Evolutionary conservation across 2,329 filamentous ascomycete species (phyloP), one percentile per base, ranked within the genome.

Genomic region (Huntiella abstrusa): DNA sequence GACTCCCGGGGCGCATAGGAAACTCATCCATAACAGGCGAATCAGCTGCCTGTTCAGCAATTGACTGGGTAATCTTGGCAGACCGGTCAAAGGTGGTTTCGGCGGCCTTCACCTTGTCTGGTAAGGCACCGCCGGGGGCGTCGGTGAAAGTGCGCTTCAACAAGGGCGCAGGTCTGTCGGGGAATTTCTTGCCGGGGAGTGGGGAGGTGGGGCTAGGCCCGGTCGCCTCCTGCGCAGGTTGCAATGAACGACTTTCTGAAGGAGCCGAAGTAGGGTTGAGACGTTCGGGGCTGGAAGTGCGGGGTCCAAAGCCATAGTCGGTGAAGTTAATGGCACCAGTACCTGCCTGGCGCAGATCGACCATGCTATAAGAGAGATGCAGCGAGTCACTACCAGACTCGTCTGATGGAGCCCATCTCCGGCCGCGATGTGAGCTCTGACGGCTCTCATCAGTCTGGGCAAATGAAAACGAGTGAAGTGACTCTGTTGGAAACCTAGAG

Each of bases 381-480:
- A 98, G 92, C 58, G 96, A 95, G 60, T 96, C 91, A 13, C 94
- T 81, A 66, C 85, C 44, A 36, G 48, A 32, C 57, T 96, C 96
- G 60, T 96, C 91, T 57, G 95, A 80, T 6, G 87, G 93, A 49
- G 88, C 75, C 63, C 93, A 94, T 56, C 98, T 61, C 33, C 40
- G 44, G 16, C 48, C 39, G 15, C 48, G 48, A 22, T 50, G 48
- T 35, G 94, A 81, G 66, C 85, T 93, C 60, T 96, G 87, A 46
- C 91, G 80, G 59, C 76, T 94, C 57, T 94, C 87, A 3, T 87
- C 88, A 62, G 94, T 87, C 54, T 93, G 84, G 36, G 91, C 85
- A 61, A 98, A 98, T 10, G 88, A 96, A 64, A 98, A 98, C 1
- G 91, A 98, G 62, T 98, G 91, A 41, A 98, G 67, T 4, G 91